These are phyloP conservation scores for Phytophthora constricta DNA, from an alignment of 352 stramenopile genomes.

Conservation along the genomic window DNA sequence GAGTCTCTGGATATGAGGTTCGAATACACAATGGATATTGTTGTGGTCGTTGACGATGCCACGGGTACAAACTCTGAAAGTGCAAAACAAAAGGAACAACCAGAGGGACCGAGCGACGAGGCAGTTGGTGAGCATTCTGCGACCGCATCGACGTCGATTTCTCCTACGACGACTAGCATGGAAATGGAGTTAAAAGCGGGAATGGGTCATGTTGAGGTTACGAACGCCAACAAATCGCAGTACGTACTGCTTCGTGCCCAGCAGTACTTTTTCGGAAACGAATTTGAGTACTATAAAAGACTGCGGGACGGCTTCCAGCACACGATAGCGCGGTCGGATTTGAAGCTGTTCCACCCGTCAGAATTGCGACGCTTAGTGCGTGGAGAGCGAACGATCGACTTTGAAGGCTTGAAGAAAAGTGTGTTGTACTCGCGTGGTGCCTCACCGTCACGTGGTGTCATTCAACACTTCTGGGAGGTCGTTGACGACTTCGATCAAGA, in stretches of 20 bases:
- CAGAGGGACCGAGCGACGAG: conserved; percentile 7
- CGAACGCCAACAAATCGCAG: conserved; percentile 71
- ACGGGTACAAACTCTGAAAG: background rate
- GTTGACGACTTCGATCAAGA: conserved; percentile 66
- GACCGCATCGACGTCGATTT: conserved; percentile 7
- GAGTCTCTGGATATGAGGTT: conserved; percentile 70
- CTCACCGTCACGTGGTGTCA: conserved; percentile 47
- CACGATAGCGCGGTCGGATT: conserved; percentile 55
- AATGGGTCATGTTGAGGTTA: conserved; percentile 48
- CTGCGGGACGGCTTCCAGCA: conserved; percentile 66
- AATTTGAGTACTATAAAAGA: conserved; percentile 63
- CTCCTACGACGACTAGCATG: conserved; percentile 41
- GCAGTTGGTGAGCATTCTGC: conserved; percentile 7
- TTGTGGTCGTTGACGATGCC: conserved; percentile 38
- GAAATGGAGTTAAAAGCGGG: conserved; percentile 64
- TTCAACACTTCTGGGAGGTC: conserved; percentile 71
- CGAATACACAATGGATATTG: conserved; percentile 62
- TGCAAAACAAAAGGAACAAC: conserved; percentile 22
- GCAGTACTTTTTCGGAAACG: conserved; percentile 71
- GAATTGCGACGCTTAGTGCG: conserved; percentile 61
- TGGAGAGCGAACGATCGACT: conserved; percentile 61
- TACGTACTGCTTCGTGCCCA: conserved; percentile 70
- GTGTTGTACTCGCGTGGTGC: conserved; percentile 64
- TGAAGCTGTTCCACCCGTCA: conserved; percentile 62
- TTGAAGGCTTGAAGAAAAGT: conserved; percentile 55